Evolutionary conservation across 352 stramenopile genomes (phyloP).

Genomic region (Pseudoperonospora humuli): DNA sequence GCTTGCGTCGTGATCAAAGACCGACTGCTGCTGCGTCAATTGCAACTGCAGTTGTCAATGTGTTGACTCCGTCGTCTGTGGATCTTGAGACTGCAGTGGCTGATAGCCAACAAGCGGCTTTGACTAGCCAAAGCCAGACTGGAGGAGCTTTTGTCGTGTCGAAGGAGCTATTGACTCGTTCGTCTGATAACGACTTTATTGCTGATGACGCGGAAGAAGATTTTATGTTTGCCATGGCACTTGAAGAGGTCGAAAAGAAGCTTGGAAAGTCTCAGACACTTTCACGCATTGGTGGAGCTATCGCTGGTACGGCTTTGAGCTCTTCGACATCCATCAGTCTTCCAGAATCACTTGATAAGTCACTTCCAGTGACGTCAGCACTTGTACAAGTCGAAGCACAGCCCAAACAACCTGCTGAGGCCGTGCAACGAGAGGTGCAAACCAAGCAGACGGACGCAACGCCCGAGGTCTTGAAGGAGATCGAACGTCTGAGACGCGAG

Average conservation of each 20-base stretch:
- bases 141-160: neutral
- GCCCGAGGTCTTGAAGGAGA: conserved; percentile 42
- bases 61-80: neutral
- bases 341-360: conserved; percentile 1
- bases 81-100: neutral
- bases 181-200: conserved; percentile 43
- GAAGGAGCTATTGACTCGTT: neutral
- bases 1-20: conserved; percentile 17
- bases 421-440: conserved; percentile 1
- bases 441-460: conserved; percentile 3
- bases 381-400: conserved; percentile 4
- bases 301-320: conserved; percentile 1
- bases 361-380: neutral
- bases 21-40: neutral
- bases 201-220: conserved; percentile 58
- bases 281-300: neutral
- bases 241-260: conserved; percentile 57
- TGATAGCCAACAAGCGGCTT: neutral
- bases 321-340: neutral
- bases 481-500: conserved; percentile 56
- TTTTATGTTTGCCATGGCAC: conserved; percentile 48
- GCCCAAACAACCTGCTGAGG: neutral
- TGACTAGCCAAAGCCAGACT: neutral
- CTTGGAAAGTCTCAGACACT: conserved; percentile 26
- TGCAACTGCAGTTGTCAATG: neutral